Evolutionary conservation across 345 rosid genomes (phyloP), one percentile per base, ranked within the genome.

Genomic region (Murraya koenigii): DNA sequence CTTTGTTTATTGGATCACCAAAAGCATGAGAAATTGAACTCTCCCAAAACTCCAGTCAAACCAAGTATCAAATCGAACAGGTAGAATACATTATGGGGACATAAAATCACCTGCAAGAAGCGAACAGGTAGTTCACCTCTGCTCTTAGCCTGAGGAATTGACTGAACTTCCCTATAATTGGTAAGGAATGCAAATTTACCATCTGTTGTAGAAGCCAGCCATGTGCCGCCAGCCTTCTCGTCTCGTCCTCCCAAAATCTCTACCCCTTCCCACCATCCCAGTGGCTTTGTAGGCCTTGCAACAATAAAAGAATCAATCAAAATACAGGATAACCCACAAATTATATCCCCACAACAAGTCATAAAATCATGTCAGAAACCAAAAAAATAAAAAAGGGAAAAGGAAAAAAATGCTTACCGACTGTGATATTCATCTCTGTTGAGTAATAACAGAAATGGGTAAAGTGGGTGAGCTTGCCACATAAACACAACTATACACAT

Each of bases 161-260:
- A 77, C 20, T 74, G 69, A 17, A 77, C 28, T 69, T 91, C 97
- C 81, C 91, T 81, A 76, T 87, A 82, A 78, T 94, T 94, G 30
- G 97, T 90, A 78, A 93, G 64, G 73, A 94, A 93, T 22, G 95
- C 97, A 75, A 91, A 14, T 79, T 82, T 89, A 69, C 97, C 95
- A 44, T 71, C 74, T 82, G 74, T 86, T 0, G 85, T 78, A 83
- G 90, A 91, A 28, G 91, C 98, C 68, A 93, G 76, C 97, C 97
- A 94, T 32, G 98, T 90, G 38, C 97, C 97, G 17, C 97, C 94
- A 22, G 90, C 97, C 28, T 82, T 60, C 39, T 75, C 93, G 80
- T 93, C 97, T 87, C 86, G 87, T 59, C 95, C 97, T 23, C 97
- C 97, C 59, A 90, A 55, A 75, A 94, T 88, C 78, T 84, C 86